Percentiles rank a stretch among this genome's conserved stretches.
Evolutionary conservation across 257 asterid genomes (phyloP).

Genomic region (Penstemon barbatus): DNA sequence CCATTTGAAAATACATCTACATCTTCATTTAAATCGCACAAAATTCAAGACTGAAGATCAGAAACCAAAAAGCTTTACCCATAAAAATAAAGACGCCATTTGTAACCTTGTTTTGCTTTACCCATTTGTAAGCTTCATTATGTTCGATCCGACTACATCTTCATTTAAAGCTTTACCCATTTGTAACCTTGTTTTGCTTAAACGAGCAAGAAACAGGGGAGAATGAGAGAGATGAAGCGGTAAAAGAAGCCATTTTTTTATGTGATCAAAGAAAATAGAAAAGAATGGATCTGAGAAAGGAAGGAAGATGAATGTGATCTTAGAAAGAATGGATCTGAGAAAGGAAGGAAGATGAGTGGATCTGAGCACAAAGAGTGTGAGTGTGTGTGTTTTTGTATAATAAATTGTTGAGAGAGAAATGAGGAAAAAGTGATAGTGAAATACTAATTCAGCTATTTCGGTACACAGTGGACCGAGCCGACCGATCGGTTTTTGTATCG

Average conservation of each 20-base stretch:
- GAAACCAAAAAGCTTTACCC: neutral
- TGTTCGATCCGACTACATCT: too few relatives aligned
- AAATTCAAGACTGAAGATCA: neutral
- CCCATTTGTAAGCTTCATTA: too few relatives aligned
- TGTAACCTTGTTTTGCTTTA: too few relatives aligned
- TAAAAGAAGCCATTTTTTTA: constrained; percentile 63
- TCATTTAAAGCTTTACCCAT: too few relatives aligned
- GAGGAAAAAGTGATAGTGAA: constrained; percentile 2
- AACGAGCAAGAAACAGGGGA: constrained; percentile 50
- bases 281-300: constrained; percentile 37
- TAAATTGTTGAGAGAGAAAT: neutral
- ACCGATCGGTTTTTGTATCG: too few relatives aligned
- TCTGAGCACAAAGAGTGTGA: constrained; percentile 61
- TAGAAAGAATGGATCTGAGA: too few relatives aligned
- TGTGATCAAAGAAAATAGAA: constrained; percentile 24
- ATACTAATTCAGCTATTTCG: too few relatives aligned
- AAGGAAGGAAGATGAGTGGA: too few relatives aligned
- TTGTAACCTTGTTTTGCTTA: constrained; percentile 55
- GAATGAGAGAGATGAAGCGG: constrained; percentile 51
- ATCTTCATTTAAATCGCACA: neutral
- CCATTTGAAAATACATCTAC: neutral
- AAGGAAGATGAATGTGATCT: too few relatives aligned
- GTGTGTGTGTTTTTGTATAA: neutral
- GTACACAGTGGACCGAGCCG: too few relatives aligned
- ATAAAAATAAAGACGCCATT: constrained; percentile 24